Percentiles rank a stretch among this genome's conserved stretches.
phyloP scores from a whole-genome alignment of 495 filamentous ascomycete species.

The Penicillium coffeae region DNA sequence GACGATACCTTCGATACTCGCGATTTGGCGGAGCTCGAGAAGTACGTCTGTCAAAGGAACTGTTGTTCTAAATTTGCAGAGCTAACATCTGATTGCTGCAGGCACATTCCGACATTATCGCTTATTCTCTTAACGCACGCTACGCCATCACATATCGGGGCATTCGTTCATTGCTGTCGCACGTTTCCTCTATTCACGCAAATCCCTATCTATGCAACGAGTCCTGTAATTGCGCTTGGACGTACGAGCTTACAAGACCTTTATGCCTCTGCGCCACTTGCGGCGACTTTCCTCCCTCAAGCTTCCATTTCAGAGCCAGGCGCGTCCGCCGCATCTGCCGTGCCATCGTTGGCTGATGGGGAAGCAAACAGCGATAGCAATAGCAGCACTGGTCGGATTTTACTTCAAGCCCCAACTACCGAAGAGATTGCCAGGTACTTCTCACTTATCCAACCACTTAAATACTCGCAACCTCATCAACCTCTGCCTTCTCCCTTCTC shows the following conservation, averaged over 20 bases:
- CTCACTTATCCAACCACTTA: constrained; percentile 84
- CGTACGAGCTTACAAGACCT: constrained; percentile 88
- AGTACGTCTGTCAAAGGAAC: constrained; percentile 48
- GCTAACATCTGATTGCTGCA: constrained; percentile 32
- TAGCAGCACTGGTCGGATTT: constrained; percentile 46
- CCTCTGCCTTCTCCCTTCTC: constrained; percentile 82
- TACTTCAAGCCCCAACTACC: constrained; percentile 73
- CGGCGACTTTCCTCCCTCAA: constrained; percentile 71
- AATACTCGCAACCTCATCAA: constrained; percentile 94
- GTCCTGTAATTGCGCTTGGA: constrained; percentile 87
- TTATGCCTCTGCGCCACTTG: constrained; percentile 83
- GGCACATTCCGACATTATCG: constrained; percentile 85
- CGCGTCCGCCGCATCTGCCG: constrained; percentile 44
- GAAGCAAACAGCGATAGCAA: constrained; percentile 20
- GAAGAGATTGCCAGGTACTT: constrained; percentile 94
- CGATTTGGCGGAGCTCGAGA: constrained; percentile 82
- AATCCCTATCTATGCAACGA: constrained; percentile 95
- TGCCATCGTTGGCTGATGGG: constrained; percentile 19
- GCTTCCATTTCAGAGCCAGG: constrained; percentile 63
- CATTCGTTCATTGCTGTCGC: constrained; percentile 96
- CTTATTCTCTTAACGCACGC: constrained; percentile 94
- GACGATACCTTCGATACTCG: constrained; percentile 80
- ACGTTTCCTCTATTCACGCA: constrained; percentile 86
- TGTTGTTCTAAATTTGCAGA: background rate
- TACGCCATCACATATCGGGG: constrained; percentile 83